Evolutionary conservation across 495 filamentous ascomycete genomes (phyloP).

Genomic region (Xylaria grammica): DNA sequence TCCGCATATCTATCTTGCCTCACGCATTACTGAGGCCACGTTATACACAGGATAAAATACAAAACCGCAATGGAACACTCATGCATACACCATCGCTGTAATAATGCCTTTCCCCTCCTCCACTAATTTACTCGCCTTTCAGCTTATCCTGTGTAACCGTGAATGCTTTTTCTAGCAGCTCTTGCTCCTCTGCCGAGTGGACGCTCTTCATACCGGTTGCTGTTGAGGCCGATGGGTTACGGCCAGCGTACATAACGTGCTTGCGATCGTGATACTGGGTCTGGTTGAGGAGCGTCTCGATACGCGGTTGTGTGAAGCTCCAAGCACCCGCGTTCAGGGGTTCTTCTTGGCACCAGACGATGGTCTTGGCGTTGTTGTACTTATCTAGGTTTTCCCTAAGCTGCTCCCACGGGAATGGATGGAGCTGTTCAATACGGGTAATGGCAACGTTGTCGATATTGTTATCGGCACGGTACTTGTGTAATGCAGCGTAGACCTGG

Average conservation of each 20-base stretch:
- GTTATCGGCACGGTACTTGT: slow-evolving; percentile 87
- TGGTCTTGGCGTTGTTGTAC: slow-evolving; percentile 95
- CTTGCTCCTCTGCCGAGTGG: slow-evolving; percentile 93
- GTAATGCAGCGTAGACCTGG: slow-evolving; percentile 88
- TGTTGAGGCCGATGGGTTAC: slow-evolving; percentile 86
- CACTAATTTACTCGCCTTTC: slow-evolving; percentile 64
- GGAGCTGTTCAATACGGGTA: slow-evolving; percentile 94
- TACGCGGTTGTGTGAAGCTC: slow-evolving; percentile 92
- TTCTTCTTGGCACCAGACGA: slow-evolving; percentile 97
- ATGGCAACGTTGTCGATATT: slow-evolving; percentile 87
- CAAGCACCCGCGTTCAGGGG: slow-evolving; percentile 95
- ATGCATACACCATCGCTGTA: slow-evolving; percentile 20
- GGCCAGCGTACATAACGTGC: slow-evolving; percentile 96
- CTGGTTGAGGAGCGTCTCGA: slow-evolving; percentile 92
- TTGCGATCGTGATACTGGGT: slow-evolving; percentile 89
- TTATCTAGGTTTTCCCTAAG: slow-evolving; percentile 92
- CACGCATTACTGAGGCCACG: slow-evolving; percentile 21
- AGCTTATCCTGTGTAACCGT: slow-evolving; percentile 68
- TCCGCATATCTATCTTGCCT: slow-evolving; percentile 31
- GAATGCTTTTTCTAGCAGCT: slow-evolving; percentile 78
- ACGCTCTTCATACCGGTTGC: slow-evolving; percentile 88
- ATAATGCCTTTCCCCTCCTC: not conserved
- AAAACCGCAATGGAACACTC: slow-evolving; percentile 26
- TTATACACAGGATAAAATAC: slow-evolving; percentile 43
- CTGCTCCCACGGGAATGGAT: slow-evolving; percentile 98